These are phyloP conservation scores for Epicoccum nigrum DNA, from an alignment of 2,329 filamentous ascomycete species.

Conservation along the genomic window DNA sequence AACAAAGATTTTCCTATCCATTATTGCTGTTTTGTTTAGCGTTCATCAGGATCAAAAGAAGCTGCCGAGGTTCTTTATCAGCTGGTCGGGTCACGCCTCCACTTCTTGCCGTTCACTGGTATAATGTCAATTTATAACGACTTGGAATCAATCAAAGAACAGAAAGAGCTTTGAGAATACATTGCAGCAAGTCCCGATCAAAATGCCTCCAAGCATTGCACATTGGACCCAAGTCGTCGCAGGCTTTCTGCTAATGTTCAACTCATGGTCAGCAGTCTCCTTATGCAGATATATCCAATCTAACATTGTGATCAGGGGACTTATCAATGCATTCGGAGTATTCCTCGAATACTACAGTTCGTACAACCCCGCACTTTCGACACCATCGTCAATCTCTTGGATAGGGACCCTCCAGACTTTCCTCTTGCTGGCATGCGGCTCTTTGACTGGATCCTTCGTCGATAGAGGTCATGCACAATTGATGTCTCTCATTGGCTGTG, in stretches of 20 bases:
- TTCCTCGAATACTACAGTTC: conserved; percentile 38
- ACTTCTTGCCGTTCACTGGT: no score
- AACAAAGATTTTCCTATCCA: background rate
- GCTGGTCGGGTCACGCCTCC: background rate
- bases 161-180: no score
- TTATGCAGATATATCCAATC: background rate
- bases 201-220: background rate
- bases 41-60: background rate
- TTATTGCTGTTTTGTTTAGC: background rate
- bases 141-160: no score
- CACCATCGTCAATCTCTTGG: conserved; percentile 55
- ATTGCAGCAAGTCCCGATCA: background rate
- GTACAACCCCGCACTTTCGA: conserved; percentile 19
- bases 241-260: conserved; percentile 22
- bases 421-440: conserved; percentile 18
- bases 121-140: no score
- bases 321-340: conserved; percentile 32
- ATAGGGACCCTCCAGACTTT: conserved; percentile 50
- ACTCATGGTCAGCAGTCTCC: conserved; percentile 16
- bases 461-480: conserved; percentile 18
- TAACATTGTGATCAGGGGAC: conserved; percentile 11
- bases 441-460: conserved; percentile 20
- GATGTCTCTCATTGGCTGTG: conserved; percentile 38
- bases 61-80: no score
- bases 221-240: conserved; percentile 18